Conservation (phyloP, 2,329 filamentous ascomycete genomes). For the Seiridium cupressi region DNA sequence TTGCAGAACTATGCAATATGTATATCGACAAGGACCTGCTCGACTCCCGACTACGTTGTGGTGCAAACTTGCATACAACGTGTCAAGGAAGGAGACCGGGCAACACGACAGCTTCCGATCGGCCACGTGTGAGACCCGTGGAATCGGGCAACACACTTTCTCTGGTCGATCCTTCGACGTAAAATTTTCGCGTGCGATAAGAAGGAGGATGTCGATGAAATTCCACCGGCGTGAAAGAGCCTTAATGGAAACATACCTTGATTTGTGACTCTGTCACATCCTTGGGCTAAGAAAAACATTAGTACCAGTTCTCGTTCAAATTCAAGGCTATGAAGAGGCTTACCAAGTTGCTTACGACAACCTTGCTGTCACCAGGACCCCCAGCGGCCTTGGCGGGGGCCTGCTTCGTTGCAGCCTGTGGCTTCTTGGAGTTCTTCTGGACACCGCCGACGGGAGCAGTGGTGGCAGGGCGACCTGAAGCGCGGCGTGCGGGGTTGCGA, state of each 20-base stretch:
- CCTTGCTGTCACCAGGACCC: slow-evolving; percentile 78
- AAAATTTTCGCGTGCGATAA: slow-evolving; percentile 28
- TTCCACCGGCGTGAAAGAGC: slow-evolving; percentile 63
- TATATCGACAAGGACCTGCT: slow-evolving; percentile 49
- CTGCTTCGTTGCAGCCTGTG: slow-evolving; percentile 60
- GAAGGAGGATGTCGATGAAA: slow-evolving; percentile 63
- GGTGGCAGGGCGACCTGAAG: slow-evolving; percentile 52
- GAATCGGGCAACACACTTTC: background rate
- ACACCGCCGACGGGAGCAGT: slow-evolving; percentile 80
- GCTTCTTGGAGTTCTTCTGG: slow-evolving; percentile 69
- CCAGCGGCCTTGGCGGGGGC: slow-evolving; percentile 63
- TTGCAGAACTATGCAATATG: slow-evolving; percentile 37
- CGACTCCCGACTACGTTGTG: slow-evolving; percentile 47
- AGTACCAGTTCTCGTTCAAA: slow-evolving; percentile 30
- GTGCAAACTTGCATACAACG: slow-evolving; percentile 7
- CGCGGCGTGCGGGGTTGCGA: slow-evolving; percentile 40
- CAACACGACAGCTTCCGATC: slow-evolving; percentile 20
- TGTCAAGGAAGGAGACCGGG: slow-evolving; percentile 39
- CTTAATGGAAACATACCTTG: slow-evolving; percentile 99
- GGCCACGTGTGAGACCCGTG: slow-evolving; percentile 17
- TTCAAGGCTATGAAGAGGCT: slow-evolving; percentile 33
- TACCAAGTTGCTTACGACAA: slow-evolving; percentile 98
- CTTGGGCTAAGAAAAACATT: slow-evolving; percentile 67
- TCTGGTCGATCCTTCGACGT: slow-evolving; percentile 20
- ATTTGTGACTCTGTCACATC: slow-evolving; percentile 97